Base-by-base conservation (phyloP, 1,139 yeast species). In the Lodderomyces orthopsilosis region DNA sequence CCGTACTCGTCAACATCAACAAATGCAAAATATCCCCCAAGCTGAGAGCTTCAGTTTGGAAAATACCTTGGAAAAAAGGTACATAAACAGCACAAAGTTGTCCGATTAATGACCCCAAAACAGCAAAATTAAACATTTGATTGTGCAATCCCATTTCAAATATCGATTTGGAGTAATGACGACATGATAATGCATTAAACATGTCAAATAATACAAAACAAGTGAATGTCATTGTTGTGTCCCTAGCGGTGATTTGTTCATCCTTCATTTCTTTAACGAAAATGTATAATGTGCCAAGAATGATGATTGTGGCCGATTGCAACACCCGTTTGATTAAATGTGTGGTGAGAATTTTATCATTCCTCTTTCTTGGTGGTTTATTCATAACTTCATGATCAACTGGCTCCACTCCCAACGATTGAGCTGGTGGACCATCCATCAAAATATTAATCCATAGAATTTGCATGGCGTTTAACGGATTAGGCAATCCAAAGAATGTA, bases 341-440 rank as follows among this genome's bases (percentile, higher is more conserved):
- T 13, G 61, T 59, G 4, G 96, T 89, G 52, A 93, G 70, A 44
- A 93, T 93, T 54, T 83, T 83, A 51, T 90, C 97, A 45, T 77
- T 74, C 60, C 97, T 81, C 45, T 81, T 77, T 64, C 98, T 81
- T 44, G 98, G 98, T 13, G 98, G 98, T 58, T 86, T 86, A 50
- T 76, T 79, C 98, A 93, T 91, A 34, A 93, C 95, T 59, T 84
- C 95, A 49, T 86, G 89, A 59, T 91, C 98, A 19, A 91, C 98
- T 1, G 97, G 95, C 66, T 93, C 98, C 26, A 93, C 98, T 43
- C 98, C 98, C 41, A 93, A 74, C 0, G 96, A 87, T 65, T 93
- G 98, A 0, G 98, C 98, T 3, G 98, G 98, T 7, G 98, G 98
- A 0, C 98, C 98, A 66, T 93, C 98, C 98, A 93, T 93, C 50